Percentiles rank a stretch among this genome's conserved stretches.
These are phyloP conservation scores for Leccinellum albellum DNA, from an alignment of 768 basidiomycete species.

Conservation along the genomic window DNA sequence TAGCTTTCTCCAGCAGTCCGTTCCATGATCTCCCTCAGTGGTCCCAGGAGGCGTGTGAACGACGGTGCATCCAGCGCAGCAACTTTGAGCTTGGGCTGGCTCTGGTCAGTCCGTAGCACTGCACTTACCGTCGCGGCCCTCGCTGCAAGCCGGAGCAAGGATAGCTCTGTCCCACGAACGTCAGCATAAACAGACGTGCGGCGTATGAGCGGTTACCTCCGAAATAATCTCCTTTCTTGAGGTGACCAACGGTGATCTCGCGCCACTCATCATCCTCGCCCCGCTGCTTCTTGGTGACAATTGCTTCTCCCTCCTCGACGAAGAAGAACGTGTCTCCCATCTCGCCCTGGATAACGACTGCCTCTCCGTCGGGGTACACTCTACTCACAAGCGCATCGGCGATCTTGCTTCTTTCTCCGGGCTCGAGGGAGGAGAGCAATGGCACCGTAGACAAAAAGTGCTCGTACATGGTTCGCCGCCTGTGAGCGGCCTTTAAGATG, in stretches of 20 bases:
- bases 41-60: slow-evolving; percentile 91
- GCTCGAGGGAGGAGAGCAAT: slow-evolving; percentile 79
- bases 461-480: slow-evolving; percentile 94
- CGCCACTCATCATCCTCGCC: slow-evolving; percentile 53
- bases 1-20: slow-evolving; percentile 80
- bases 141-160: slow-evolving; percentile 81
- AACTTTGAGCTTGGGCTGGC: slow-evolving; percentile 74
- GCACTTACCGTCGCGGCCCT: slow-evolving; percentile 97
- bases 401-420: slow-evolving; percentile 92
- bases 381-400: slow-evolving; percentile 90
- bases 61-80: slow-evolving; percentile 90
- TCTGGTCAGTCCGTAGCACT: slow-evolving; percentile 40
- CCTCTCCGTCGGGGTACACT: slow-evolving; percentile 78
- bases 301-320: slow-evolving; percentile 89
- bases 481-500: slow-evolving; percentile 87
- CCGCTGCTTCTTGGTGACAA: slow-evolving; percentile 73
- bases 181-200: slow-evolving; percentile 3
- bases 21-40: slow-evolving; percentile 90
- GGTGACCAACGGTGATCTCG: slow-evolving; percentile 69
- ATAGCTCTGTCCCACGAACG: slow-evolving; percentile 61
- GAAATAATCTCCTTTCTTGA: slow-evolving; percentile 95
- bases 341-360: slow-evolving; percentile 89
- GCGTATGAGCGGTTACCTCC: slow-evolving; percentile 57
- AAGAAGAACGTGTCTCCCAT: slow-evolving; percentile 98
- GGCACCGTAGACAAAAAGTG: slow-evolving; percentile 89